These are phyloP conservation scores for Lactarius evosmus DNA, from an alignment of 768 basidiomycete species.

Conservation along the genomic window DNA sequence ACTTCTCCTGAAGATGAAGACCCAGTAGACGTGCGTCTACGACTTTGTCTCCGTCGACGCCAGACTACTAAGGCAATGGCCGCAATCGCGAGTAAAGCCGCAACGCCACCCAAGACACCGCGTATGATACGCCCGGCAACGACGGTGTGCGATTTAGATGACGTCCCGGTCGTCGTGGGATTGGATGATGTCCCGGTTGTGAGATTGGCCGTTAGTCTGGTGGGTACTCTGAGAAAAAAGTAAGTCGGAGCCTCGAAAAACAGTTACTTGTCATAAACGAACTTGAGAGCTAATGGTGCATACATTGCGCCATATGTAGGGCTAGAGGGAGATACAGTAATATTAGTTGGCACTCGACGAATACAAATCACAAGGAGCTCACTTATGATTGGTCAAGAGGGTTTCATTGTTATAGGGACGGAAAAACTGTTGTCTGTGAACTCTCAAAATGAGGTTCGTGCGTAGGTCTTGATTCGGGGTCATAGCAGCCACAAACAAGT, in stretches of 20 bases:
- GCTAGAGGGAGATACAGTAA: not conserved
- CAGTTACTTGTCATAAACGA: not conserved
- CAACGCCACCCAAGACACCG: constrained; percentile 12
- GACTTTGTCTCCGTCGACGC: constrained; percentile 10
- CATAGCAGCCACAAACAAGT: constrained; percentile 21
- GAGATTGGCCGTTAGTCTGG: not conserved
- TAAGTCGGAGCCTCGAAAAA: not conserved
- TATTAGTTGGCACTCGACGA: not conserved
- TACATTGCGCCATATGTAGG: constrained; percentile 29
- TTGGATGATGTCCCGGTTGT: too few species aligned
- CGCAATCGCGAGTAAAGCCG: not conserved
- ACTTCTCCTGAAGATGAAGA: not conserved
- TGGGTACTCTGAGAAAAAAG: not conserved
- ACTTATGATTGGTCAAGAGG: constrained; percentile 5
- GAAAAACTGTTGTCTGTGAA: constrained; percentile 7
- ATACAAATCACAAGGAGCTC: not conserved
- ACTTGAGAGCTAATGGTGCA: constrained; percentile 29
- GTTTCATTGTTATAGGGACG: not conserved
- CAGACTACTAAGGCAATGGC: not conserved
- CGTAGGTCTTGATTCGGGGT: not conserved
- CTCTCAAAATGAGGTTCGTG: constrained; percentile 7
- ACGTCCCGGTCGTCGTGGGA: too few species aligned
- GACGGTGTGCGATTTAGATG: constrained; percentile 4
- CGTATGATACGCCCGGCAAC: constrained; percentile 19
- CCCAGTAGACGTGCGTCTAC: not conserved